These are phyloP conservation scores for Blastocystis sp. DNA, from an alignment of 352 stramenopile species.

Conservation along the genomic window DNA sequence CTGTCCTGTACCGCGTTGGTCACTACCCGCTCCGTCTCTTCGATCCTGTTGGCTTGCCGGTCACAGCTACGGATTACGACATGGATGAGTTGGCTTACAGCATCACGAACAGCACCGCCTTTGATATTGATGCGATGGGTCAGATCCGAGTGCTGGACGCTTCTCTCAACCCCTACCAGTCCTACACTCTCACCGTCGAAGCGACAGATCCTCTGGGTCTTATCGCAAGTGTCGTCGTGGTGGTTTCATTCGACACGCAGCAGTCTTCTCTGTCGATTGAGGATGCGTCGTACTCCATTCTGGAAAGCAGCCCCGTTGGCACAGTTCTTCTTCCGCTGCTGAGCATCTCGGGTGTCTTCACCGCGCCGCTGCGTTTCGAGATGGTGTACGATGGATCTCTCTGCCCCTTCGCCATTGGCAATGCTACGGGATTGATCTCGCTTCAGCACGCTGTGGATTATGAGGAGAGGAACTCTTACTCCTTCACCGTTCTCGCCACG, in stretches of 20 bases:
- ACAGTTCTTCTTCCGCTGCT: neutral
- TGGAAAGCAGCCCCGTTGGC: neutral
- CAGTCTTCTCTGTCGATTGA: neutral
- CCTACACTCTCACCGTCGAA: constrained; percentile 1
- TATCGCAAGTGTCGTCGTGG: neutral
- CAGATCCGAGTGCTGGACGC: constrained; percentile 1
- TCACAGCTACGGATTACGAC: constrained; percentile 19
- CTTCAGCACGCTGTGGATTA: constrained; percentile 11
- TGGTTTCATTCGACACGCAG: neutral
- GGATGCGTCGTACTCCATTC: neutral
- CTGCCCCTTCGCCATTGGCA: neutral
- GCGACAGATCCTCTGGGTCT: constrained; percentile 13
- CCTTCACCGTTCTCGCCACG: neutral
- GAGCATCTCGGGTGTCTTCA: neutral
- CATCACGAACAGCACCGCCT: neutral
- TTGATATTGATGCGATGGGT: constrained; percentile 17
- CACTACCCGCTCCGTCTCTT: neutral
- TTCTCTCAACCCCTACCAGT: constrained; percentile 8
- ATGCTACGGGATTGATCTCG: neutral
- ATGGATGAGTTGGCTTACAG: neutral
- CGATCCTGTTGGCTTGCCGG: constrained; percentile 13
- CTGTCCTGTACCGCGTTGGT: constrained; percentile 8
- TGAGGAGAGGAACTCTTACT: neutral
- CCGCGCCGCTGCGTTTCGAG: neutral
- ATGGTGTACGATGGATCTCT: neutral